Base-by-base conservation (phyloP, 495 filamentous ascomycete genomes). In the Trichoderma reesei region DNA sequence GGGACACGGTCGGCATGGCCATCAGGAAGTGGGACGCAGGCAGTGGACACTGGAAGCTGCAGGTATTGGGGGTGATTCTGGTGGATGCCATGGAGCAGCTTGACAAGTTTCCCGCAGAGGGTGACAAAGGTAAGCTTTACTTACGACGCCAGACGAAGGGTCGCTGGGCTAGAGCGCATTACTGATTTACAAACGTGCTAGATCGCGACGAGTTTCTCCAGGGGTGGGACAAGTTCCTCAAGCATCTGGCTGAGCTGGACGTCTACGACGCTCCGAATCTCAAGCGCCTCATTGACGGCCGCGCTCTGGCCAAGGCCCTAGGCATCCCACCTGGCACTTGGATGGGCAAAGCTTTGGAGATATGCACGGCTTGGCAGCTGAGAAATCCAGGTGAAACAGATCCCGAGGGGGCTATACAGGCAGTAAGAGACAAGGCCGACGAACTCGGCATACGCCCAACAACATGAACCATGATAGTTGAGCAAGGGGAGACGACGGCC, bases 281-380 rank as follows among this genome's bases (percentile, higher is more conserved):
- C 18, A 86, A 85, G 69, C 80, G 81, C 10, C 72, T 90, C 20
- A 75, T 90, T 44, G 83, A 88, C 66, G 91, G 91, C 0, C 83
- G 76, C 16, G 73, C 87, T 18, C 78, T 97, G 44, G 76, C 82
- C 33, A 76, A 84, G 64, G 82, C 74, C 9, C 73, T 97, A 16
- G 78, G 79, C 0, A 78, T 77, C 2, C 82, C 80, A 66, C 83
- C 85, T 2, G 94, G 94, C 6, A 85, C 79, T 14, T 98, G 93
- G 93, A 84, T 91, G 80, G 82, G 82, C 65, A 75, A 76, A 63
- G 91, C 90, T 14, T 70, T 94, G 54, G 85, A 89, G 8, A 75
- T 88, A 16, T 85, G 86, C 37, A 80, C 94, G 72, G 83, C 84
- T 64, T 97, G 91, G 90, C 95, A 98, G 76, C 78, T 98, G 36